Base-by-base conservation (phyloP, 108 stramenopile species). In the Nitzschia putrida region DNA sequence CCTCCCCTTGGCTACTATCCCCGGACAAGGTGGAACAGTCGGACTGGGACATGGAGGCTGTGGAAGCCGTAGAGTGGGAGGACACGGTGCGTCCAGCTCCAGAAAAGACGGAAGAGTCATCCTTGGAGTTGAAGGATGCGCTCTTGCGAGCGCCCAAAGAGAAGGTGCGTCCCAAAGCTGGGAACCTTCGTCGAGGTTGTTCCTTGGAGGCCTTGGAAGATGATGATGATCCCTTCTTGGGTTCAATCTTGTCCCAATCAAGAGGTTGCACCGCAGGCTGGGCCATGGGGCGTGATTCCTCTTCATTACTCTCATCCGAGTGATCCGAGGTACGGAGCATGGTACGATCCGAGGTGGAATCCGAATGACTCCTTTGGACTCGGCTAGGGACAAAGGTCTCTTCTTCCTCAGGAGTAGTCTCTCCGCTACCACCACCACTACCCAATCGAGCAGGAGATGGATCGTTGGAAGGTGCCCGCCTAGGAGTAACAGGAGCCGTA, bases 141-240 rank as follows among this genome's bases (percentile, higher is more conserved):
- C 22, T 63, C 44, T 63, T 63, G 16, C 43, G 58, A n/a, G 26
- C 23, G 20, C 61, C 61, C 42, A 47, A 24, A 12, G 61, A 63
- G 44, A 63, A 63, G 8, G 61, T 40, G 10, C 44, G 42, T 37
- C 18, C 44, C 44, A 63, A 25, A 16, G 14, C 8, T 22, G 61
- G n/a, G 29, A 63, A 47, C 42, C 44, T 39, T n/a, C 18, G n/a
- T 44, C 61, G 42, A 7, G 18, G 16, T 12, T 24, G 12, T 38
- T 44, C 18, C 44, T 37, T 47, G 22, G n/a, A n/a, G n/a, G 23
- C 42, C 22, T 63, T 63, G n/a, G n/a, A n/a, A n/a, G n/a, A n/a
- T n/a, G n/a, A n/a, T n/a, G n/a, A 59, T 16, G 47, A 49, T 49
- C 47, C 47, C 47, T 49, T 49, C 6, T 34, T 34, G 29, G 29